These are phyloP conservation scores for Cyanodermella asteris DNA, from an alignment of 2,329 filamentous ascomycete species.

Conservation along the genomic window DNA sequence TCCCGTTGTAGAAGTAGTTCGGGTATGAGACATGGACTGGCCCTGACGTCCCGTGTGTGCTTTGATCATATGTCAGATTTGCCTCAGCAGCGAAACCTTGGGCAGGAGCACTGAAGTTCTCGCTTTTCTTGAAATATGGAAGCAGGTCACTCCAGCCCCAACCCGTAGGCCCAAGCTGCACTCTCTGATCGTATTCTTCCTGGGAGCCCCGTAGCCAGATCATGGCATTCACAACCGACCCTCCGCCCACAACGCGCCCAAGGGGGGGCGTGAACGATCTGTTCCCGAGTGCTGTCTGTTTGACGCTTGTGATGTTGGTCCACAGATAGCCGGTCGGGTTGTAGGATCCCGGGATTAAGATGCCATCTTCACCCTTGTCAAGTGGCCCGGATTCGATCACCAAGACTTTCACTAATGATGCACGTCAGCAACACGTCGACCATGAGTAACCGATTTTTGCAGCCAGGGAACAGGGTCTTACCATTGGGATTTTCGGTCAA, in stretches of 20 bases:
- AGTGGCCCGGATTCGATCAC: conserved; percentile 9
- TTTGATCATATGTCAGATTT: no score
- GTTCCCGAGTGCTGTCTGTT: conserved; percentile 11
- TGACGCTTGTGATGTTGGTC: conserved; percentile 13
- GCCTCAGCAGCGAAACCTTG: background rate
- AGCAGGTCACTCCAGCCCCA: conserved; percentile 24
- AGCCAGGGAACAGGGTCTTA: no score
- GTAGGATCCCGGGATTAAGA: conserved; percentile 6
- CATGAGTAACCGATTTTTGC: no score
- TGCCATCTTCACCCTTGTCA: conserved; percentile 7
- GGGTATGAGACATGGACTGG: conserved; percentile 29
- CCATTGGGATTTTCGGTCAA: conserved; percentile 18
- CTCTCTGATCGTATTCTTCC: conserved; percentile 25
- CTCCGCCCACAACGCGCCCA: conserved; percentile 18
- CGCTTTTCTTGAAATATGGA: conserved; percentile 26
- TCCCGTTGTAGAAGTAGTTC: conserved; percentile 17
- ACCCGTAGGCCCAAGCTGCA: conserved; percentile 21
- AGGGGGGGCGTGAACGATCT: conserved; percentile 12
- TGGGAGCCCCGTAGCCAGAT: conserved; percentile 19
- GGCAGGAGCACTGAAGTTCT: conserved; percentile 2
- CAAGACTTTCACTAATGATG: conserved; percentile 6
- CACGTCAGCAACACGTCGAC: no score
- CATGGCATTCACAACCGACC: conserved; percentile 19
- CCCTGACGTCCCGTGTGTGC: conserved; percentile 23
- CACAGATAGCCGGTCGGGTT: conserved; percentile 8